Evolutionary conservation across 2,329 filamentous ascomycete species (phyloP).

Genomic region (Cytospora piceae): DNA sequence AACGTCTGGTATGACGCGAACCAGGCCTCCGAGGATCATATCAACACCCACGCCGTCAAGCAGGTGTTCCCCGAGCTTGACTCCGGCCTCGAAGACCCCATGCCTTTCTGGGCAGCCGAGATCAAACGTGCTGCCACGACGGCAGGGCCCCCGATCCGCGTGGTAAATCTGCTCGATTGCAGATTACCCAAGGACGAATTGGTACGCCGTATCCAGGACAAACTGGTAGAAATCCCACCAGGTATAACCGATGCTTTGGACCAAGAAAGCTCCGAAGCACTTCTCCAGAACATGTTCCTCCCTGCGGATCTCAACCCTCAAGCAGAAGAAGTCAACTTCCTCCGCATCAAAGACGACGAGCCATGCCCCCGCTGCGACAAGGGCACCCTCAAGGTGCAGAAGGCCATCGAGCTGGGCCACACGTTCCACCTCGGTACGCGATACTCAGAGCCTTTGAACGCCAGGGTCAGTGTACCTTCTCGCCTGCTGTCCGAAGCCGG

Average conservation of each 20-base stretch:
- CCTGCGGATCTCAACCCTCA: conserved; percentile 11
- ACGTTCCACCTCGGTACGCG: conserved; percentile 92
- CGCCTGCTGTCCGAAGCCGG: conserved; percentile 31
- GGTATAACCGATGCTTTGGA: background rate
- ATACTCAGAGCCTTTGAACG: conserved; percentile 77
- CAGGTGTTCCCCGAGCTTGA: conserved; percentile 69
- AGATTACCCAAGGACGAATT: conserved; percentile 34
- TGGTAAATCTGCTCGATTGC: conserved; percentile 46
- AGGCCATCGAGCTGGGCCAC: conserved; percentile 88
- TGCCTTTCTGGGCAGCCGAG: conserved; percentile 55
- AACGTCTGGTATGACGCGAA: conserved; percentile 63
- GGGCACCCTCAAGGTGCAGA: conserved; percentile 66
- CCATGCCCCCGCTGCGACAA: conserved; percentile 70
- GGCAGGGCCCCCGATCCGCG: conserved; percentile 32
- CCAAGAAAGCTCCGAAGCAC: background rate
- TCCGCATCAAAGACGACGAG: conserved; percentile 70
- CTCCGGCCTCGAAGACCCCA: conserved; percentile 65
- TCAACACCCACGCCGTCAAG: conserved; percentile 67
- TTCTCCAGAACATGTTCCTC: background rate
- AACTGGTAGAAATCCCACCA: background rate
- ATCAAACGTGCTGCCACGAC: conserved; percentile 42
- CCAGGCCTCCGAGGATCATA: conserved; percentile 37
- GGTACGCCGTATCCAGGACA: conserved; percentile 4
- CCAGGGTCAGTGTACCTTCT: conserved; percentile 57
- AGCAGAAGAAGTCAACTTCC: conserved; percentile 57